phyloP scores from a whole-genome alignment of 164 flowering plant species.

The Nelumbo lutea region DNA sequence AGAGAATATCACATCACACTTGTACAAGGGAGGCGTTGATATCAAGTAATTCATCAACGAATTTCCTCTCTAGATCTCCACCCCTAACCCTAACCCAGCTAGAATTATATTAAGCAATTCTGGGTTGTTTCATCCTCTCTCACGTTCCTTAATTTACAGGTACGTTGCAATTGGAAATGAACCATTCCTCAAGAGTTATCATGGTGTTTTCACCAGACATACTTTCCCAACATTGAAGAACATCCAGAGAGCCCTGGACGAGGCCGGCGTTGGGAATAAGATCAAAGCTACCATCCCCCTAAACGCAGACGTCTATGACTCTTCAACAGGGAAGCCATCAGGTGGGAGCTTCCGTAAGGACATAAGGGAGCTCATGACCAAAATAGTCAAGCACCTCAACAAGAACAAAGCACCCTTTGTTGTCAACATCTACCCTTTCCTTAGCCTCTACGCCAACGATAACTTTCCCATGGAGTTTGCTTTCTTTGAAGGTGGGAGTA shows the following conservation, averaged over 20 bases:
- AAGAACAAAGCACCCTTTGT: slow-evolving; percentile 40
- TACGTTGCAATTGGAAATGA: slow-evolving; percentile 72
- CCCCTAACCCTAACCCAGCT: too few species aligned
- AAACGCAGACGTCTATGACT: slow-evolving; percentile 83
- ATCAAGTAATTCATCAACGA: slow-evolving; percentile 44
- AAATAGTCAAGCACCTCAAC: slow-evolving; percentile 52
- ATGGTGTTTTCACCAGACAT: slow-evolving; percentile 41
- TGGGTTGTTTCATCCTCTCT: background rate
- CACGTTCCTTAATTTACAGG: slow-evolving; percentile 24
- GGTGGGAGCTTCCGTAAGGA: slow-evolving; percentile 65
- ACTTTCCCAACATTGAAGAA: slow-evolving; percentile 75
- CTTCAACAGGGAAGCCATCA: slow-evolving; percentile 51
- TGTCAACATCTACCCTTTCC: too few species aligned
- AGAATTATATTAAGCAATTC: background rate
- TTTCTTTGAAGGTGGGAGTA: slow-evolving; percentile 67
- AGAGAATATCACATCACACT: slow-evolving; percentile 46
- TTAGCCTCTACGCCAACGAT: slow-evolving; percentile 38
- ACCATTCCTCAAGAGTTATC: slow-evolving; percentile 35
- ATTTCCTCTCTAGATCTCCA: too few species aligned
- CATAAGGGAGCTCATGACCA: slow-evolving; percentile 47
- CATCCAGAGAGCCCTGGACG: slow-evolving; percentile 77
- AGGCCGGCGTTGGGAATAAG: slow-evolving; percentile 54
- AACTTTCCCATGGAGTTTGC: slow-evolving; percentile 78
- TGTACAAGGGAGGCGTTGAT: slow-evolving; percentile 54
- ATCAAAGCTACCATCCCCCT: slow-evolving; percentile 77